These are phyloP conservation scores for Chalciporus sphaerocephalus DNA, from an alignment of 768 basidiomycete species.

Conservation along the genomic window DNA sequence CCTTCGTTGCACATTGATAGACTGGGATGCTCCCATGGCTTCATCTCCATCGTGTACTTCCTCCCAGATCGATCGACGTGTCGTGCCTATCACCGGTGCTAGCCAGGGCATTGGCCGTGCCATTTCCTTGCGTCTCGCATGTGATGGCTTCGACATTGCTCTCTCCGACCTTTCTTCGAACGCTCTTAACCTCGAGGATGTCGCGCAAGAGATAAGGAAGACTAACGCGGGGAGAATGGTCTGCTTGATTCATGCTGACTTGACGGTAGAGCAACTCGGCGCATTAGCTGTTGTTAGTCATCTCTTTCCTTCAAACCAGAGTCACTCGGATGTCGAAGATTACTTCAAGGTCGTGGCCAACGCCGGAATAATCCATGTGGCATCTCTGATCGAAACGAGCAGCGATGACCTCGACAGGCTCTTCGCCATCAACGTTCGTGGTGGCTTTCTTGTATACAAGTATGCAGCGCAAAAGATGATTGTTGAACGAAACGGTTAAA, in stretches of 20 bases:
- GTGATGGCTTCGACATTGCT: constrained; percentile 26
- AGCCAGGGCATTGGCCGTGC: constrained; percentile 28
- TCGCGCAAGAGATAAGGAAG: background rate
- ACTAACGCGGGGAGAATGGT: background rate
- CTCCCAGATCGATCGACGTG: too few relatives aligned
- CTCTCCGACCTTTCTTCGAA: constrained; percentile 27
- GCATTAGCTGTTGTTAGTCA: too few relatives aligned
- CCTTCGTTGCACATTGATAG: too few relatives aligned
- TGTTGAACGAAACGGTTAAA: constrained; percentile 27
- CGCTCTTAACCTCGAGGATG: background rate
- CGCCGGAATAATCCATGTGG: too few relatives aligned
- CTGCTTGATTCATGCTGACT: too few relatives aligned
- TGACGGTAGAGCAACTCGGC: too few relatives aligned
- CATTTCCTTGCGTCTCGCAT: constrained; percentile 18
- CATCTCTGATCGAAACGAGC: background rate
- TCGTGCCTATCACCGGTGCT: constrained; percentile 30
- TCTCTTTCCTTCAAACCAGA: too few relatives aligned
- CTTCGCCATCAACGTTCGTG: constrained; percentile 33
- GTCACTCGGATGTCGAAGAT: too few relatives aligned
- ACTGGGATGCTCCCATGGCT: too few relatives aligned
- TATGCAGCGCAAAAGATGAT: constrained; percentile 39
- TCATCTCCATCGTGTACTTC: too few relatives aligned
- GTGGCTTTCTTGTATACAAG: constrained; percentile 35
- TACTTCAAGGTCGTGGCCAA: too few relatives aligned
- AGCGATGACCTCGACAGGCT: constrained; percentile 29